phyloP scores from a whole-genome alignment of 2,329 filamentous ascomycete genomes.

The Colletotrichum musicola region DNA sequence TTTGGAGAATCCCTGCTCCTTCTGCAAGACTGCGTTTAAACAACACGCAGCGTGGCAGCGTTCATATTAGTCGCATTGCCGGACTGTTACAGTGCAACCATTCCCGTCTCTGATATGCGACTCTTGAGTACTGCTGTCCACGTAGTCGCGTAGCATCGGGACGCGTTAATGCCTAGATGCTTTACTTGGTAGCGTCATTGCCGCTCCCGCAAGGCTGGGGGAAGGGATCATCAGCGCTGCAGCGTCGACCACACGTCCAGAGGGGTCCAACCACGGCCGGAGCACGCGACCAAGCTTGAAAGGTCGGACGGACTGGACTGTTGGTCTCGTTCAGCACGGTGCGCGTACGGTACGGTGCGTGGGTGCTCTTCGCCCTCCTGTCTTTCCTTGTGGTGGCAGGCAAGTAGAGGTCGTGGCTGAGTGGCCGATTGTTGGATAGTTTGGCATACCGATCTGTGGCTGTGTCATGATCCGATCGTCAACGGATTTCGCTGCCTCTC shows the following conservation, averaged over 20 bases:
- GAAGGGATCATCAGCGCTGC: constrained; percentile 15
- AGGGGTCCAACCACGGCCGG: constrained; percentile 16
- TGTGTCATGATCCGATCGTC: constrained; percentile 10
- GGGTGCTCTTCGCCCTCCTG: constrained; percentile 13
- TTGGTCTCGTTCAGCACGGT: background rate
- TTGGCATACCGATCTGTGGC: constrained; percentile 25
- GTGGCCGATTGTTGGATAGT: background rate
- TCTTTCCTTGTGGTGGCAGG: background rate
- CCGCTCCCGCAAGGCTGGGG: constrained; percentile 19
- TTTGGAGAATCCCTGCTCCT: constrained; percentile 31
- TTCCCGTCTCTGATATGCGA: constrained; percentile 4
- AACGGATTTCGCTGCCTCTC: background rate
- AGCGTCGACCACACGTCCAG: background rate
- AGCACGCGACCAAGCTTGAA: background rate
- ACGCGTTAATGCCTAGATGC: background rate
- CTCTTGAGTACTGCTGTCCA: constrained; percentile 1
- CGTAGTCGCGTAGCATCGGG: background rate
- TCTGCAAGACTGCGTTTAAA: background rate
- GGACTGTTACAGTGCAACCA: constrained; percentile 11
- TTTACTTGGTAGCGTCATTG: background rate
- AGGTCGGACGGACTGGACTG: background rate
- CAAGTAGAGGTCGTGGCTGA: background rate
- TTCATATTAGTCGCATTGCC: background rate
- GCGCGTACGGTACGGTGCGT: background rate
- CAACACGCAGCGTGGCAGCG: background rate